Percentiles rank a stretch among this genome's conserved stretches.
phyloP scores from a whole-genome alignment of 345 rosid species.

The Gynandropsis gynandra region DNA sequence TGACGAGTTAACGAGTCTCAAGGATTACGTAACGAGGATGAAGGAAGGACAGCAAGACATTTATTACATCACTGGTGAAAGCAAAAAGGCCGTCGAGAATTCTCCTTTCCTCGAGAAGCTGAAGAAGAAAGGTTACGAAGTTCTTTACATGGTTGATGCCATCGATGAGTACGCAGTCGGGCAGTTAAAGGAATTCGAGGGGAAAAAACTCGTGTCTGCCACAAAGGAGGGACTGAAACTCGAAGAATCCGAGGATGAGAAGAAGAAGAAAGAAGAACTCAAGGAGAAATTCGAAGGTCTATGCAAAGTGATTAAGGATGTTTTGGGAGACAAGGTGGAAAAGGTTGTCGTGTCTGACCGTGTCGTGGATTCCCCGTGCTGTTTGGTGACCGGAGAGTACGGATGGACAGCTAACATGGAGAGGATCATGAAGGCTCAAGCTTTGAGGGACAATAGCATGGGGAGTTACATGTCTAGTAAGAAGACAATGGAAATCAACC shows the following conservation, averaged over 20 bases:
- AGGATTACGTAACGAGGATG: conserved; percentile 93
- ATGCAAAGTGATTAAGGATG: conserved; percentile 85
- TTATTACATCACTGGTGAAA: conserved; percentile 84
- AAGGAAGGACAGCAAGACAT: conserved; percentile 82
- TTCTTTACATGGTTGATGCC: conserved; percentile 75
- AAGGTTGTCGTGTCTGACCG: conserved; percentile 83
- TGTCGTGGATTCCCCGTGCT: conserved; percentile 83
- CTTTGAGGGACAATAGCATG: conserved; percentile 80
- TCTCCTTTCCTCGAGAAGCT: conserved; percentile 90
- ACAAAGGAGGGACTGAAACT: conserved; percentile 81
- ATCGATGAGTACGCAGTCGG: conserved; percentile 84
- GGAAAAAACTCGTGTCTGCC: conserved; percentile 76
- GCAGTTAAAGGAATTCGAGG: conserved; percentile 84
- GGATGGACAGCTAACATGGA: conserved; percentile 96
- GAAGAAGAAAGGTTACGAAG: conserved; percentile 83
- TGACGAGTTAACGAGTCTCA: conserved; percentile 72
- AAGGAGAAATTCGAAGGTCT: conserved; percentile 73
- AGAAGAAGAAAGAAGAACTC: conserved; percentile 47
- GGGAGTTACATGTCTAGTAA: conserved; percentile 86
- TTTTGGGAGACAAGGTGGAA: conserved; percentile 68
- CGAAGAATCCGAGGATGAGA: conserved; percentile 75
- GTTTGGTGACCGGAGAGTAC: conserved; percentile 76
- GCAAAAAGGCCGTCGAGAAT: conserved; percentile 91
- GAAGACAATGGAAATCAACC: conserved; percentile 92
- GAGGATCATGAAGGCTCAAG: conserved; percentile 87